These are phyloP conservation scores for Ottelia alismoides DNA, from an alignment of 106 monocot genomes.

Conservation along the genomic window DNA sequence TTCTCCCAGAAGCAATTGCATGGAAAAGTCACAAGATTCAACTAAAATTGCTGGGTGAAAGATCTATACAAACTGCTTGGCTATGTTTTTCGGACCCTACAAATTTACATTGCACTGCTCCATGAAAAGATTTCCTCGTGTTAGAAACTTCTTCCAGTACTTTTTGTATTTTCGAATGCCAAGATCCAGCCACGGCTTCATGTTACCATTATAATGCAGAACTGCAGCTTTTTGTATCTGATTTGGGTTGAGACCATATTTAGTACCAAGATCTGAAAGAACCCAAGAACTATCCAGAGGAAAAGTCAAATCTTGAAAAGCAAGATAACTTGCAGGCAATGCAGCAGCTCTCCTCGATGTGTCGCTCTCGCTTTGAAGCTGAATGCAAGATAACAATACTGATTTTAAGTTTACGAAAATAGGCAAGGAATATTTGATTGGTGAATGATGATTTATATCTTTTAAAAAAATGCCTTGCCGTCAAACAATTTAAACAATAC, in stretches of 20 bases:
- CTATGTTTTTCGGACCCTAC: too few relatives aligned
- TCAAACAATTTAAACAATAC: too few relatives aligned
- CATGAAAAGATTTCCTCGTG: slow-evolving; percentile 22
- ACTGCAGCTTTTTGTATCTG: slow-evolving; percentile 8
- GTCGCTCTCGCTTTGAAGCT: slow-evolving; percentile 23
- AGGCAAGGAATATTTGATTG: too few relatives aligned
- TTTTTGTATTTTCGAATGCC: slow-evolving; percentile 32
- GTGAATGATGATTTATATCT: too few relatives aligned
- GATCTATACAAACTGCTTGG: too few relatives aligned
- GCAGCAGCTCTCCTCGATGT: slow-evolving; percentile 23
- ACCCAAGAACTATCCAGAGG: slow-evolving; percentile 21
- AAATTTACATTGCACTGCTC: slow-evolving; percentile 39
- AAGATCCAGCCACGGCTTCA: slow-evolving; percentile 48
- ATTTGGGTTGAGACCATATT: slow-evolving; percentile 15
- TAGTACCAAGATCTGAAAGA: slow-evolving; percentile 24
- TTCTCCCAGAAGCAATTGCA: too few relatives aligned
- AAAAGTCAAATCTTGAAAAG: slow-evolving; percentile 18
- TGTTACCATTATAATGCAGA: slow-evolving; percentile 40
- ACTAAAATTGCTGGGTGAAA: too few relatives aligned
- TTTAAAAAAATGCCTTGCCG: too few relatives aligned
- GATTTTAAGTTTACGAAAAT: too few relatives aligned
- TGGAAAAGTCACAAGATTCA: too few relatives aligned
- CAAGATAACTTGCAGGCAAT: slow-evolving; percentile 25
- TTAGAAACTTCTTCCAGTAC: slow-evolving; percentile 40
- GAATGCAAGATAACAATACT: too few relatives aligned